phyloP scores from a whole-genome alignment of 2,329 filamentous ascomycete species.

The Lachnum nothofagi region DNA sequence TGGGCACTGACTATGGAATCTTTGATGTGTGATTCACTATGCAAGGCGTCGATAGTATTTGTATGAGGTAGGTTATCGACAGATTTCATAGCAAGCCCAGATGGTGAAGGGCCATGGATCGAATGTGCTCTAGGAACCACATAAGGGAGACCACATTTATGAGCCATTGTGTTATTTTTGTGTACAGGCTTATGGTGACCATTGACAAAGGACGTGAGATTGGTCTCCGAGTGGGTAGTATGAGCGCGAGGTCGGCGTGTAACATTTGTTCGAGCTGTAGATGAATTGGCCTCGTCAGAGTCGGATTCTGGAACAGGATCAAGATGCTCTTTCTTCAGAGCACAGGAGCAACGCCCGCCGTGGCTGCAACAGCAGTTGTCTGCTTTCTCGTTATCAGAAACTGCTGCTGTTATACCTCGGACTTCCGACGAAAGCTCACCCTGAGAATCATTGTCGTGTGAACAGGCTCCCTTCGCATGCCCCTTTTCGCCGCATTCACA shows the following conservation, averaged over 20 bases:
- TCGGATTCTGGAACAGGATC: conserved; percentile 62
- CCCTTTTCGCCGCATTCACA: conserved; percentile 94
- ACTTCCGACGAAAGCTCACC: conserved; percentile 32
- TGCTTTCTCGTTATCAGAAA: conserved; percentile 37
- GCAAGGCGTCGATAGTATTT: conserved; percentile 38
- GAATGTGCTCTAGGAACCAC: conserved; percentile 55
- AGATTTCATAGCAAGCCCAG: conserved; percentile 44
- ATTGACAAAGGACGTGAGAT: conserved; percentile 55
- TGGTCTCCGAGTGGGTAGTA: conserved; percentile 56
- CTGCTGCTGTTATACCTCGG: conserved; percentile 24
- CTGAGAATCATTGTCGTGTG: conserved; percentile 45
- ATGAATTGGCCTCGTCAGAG: conserved; percentile 45
- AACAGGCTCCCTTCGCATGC: conserved; percentile 52
- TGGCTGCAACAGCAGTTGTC: conserved; percentile 68
- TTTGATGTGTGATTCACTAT: conserved; percentile 34
- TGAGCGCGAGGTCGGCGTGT: conserved; percentile 53
- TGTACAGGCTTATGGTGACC: conserved; percentile 59
- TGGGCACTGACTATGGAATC: conserved; percentile 35
- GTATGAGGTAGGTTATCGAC: conserved; percentile 41
- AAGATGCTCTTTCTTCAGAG: conserved; percentile 57
- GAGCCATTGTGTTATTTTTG: conserved; percentile 55
- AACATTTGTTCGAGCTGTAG: conserved; percentile 38
- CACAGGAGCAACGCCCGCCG: conserved; percentile 61
- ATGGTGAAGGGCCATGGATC: conserved; percentile 45
- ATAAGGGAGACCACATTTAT: conserved; percentile 56